Evolutionary conservation across 2,329 filamentous ascomycete genomes (phyloP).

Genomic region (Diaporthe sp.): DNA sequence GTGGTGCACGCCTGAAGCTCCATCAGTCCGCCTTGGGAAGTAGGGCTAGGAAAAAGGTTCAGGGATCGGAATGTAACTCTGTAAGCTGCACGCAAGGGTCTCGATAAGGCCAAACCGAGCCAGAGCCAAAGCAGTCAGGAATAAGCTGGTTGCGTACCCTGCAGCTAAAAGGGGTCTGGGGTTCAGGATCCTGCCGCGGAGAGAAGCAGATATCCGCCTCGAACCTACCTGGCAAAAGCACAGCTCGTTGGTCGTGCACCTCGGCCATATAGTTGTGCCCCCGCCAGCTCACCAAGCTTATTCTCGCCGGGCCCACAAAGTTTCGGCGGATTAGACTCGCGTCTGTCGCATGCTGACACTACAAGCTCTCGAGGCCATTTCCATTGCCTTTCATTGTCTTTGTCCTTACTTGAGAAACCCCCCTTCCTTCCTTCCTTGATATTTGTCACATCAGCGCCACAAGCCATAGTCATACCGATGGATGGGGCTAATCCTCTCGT

Average conservation of each 20-base stretch:
- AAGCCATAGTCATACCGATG: not conserved
- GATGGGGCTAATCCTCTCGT: not conserved
- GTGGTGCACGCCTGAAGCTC: constrained; percentile 9
- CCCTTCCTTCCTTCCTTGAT: not conserved
- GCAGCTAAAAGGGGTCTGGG: constrained; percentile 34
- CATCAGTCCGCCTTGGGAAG: constrained; percentile 11
- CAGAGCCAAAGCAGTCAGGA: constrained; percentile 25
- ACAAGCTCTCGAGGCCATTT: not conserved
- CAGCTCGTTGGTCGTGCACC: not conserved
- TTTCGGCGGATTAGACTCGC: constrained; percentile 15
- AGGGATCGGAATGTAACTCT: constrained; percentile 30
- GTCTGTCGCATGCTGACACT: constrained; percentile 10
- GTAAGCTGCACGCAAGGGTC: constrained; percentile 28
- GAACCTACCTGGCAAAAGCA: constrained; percentile 26
- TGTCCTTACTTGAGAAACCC: not conserved
- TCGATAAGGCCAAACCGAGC: constrained; percentile 28
- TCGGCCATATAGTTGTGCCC: constrained; percentile 25
- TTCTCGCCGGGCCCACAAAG: constrained; percentile 19
- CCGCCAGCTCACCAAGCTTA: constrained; percentile 25
- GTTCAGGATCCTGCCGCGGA: constrained; percentile 28
- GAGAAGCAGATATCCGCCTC: constrained; percentile 17
- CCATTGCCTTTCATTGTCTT: not conserved
- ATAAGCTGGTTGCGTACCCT: constrained; percentile 28
- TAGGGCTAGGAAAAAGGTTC: constrained; percentile 26
- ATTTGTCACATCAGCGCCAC: not conserved